Percentiles rank a stretch among this genome's conserved stretches.
Conservation (phyloP, 176 grass and related monocot species). For the Urochloa ruziziensis region DNA sequence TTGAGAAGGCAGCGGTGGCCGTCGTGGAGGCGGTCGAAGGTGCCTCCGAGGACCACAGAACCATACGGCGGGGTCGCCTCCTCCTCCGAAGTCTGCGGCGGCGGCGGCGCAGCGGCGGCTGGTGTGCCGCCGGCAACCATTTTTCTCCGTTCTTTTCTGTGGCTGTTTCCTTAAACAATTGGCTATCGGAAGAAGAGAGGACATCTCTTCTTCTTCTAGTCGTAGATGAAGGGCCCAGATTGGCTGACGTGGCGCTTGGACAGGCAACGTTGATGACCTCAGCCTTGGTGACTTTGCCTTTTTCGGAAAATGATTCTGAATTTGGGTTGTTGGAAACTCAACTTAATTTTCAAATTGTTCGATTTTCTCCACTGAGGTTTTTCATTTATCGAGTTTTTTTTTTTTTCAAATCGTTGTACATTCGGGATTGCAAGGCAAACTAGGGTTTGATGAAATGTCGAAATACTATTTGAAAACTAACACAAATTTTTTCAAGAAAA, state of each 20-base stretch:
- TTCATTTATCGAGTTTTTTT: background rate
- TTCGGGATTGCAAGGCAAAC: background rate
- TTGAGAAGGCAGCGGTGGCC: conserved; percentile 67
- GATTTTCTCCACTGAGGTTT: background rate
- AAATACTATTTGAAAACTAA: background rate
- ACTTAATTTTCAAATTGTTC: background rate
- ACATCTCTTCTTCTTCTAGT: background rate
- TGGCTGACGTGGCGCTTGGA: background rate
- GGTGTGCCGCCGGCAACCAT: conserved; percentile 7
- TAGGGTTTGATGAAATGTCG: background rate
- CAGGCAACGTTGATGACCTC: background rate
- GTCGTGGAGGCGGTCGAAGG: conserved; percentile 75
- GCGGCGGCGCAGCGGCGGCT: background rate
- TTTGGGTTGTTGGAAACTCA: background rate
- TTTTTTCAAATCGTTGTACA: background rate
- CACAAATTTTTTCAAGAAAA: background rate
- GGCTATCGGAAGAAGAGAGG: background rate
- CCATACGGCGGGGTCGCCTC: conserved; percentile 11
- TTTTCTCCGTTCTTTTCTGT: background rate
- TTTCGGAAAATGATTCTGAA: background rate
- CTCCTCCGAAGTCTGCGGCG: background rate
- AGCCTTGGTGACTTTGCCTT: background rate
- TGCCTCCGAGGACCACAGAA: conserved; percentile 57
- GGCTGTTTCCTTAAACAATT: background rate
- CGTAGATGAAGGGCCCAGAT: conserved; percentile 8